Evolutionary conservation across 2,329 filamentous ascomycete genomes (phyloP), one percentile per base, ranked within the genome.

Genomic region (Leptographium flavum): DNA sequence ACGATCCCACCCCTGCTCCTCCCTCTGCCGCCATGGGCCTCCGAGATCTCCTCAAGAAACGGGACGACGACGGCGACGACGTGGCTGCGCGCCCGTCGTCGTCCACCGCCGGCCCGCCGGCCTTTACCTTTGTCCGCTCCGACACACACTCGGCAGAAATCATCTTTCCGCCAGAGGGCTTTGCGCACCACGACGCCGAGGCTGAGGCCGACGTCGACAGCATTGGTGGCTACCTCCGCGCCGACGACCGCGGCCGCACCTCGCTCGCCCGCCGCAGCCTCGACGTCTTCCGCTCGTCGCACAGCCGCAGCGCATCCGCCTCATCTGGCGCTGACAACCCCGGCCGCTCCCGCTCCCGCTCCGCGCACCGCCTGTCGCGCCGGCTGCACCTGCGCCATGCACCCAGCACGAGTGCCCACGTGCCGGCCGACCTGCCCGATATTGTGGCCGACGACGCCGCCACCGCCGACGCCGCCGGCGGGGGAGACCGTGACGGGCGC

Each of bases 51-150:
- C 15, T 50, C 4, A 48, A 48, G 41, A 51, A 48, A 23, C 11
- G 28, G 11, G 21, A 35, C 40, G 21, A 25, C 15, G 21, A 23
- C 30, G 39, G 42, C 25, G 40, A 47, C 17, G 32, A 36, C 38
- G 45, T 42, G 4, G 13, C 28, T 14, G 39, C 45, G 30, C 46
- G 19, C 3, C 58, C n/a, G 54, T 58, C 49, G 60, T 64, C 49
- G 55, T 61, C 49, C 60, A 55, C 45, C 58, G 66, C 35, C 8
- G 14, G 58, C 58, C 43, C 69, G 2, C 79, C 82, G 47, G 79
- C 84, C 54, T 87, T 95, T 66, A 86, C 73, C 51, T 87, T 95
- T 65, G 73, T 92, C 57, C 81, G 87, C 50, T 82, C 85, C 52
- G 90, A 94, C 58, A 94, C 88, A 1, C 65, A 79, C 52, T 79